phyloP scores from a whole-genome alignment of 345 rosid genomes.

The Brassica nigra region DNA sequence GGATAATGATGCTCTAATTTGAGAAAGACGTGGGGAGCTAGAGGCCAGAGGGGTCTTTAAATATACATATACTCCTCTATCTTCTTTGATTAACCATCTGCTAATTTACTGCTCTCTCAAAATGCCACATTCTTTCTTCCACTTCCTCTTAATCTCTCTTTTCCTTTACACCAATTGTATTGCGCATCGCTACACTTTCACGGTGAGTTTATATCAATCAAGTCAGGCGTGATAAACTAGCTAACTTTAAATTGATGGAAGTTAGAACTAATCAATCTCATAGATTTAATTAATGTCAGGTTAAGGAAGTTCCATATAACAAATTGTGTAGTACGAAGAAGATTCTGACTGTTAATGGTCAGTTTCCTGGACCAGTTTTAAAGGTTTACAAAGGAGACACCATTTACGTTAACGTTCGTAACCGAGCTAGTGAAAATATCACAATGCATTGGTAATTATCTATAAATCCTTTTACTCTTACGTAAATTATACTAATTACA shows the following conservation, averaged over 20 bases:
- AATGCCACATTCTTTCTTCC: slow-evolving; percentile 14
- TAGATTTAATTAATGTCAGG: slow-evolving; percentile 20
- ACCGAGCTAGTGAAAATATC: slow-evolving; percentile 48
- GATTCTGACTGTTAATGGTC: slow-evolving; percentile 46
- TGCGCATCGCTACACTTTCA: slow-evolving; percentile 23
- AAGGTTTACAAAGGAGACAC: slow-evolving; percentile 47
- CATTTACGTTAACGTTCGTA: slow-evolving; percentile 47
- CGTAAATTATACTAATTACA: not conserved
- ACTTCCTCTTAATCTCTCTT: slow-evolving; percentile 7
- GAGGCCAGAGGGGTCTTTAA: not conserved
- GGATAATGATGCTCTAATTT: not conserved
- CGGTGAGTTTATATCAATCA: slow-evolving; percentile 6
- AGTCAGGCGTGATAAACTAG: not conserved
- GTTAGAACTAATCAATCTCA: not conserved
- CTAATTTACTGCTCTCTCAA: not conserved
- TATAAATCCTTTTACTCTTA: not conserved
- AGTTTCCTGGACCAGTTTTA: slow-evolving; percentile 50
- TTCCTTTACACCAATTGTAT: slow-evolving; percentile 16
- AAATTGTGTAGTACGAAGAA: slow-evolving; percentile 47
- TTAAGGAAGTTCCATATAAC: slow-evolving; percentile 37
- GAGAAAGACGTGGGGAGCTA: slow-evolving; percentile 6
- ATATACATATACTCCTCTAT: not conserved
- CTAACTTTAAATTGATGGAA: not conserved
- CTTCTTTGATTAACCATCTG: slow-evolving; percentile 5
- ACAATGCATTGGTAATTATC: slow-evolving; percentile 55